Conservation (phyloP, 441 rosid genomes). For the Croton setiger region DNA sequence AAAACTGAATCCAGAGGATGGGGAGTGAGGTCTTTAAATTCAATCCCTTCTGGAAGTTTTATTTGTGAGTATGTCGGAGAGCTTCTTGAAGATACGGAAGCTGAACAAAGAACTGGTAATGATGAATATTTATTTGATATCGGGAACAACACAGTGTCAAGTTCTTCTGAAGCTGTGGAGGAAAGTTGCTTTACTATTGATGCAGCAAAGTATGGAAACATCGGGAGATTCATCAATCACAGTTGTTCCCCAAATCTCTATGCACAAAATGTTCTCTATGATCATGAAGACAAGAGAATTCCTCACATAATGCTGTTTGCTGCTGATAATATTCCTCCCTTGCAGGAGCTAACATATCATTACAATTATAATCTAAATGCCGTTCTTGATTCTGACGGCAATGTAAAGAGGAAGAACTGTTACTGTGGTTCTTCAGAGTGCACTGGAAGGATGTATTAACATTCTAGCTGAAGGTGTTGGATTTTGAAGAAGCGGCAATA, state of each 20-base stretch:
- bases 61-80: constrained; percentile 89
- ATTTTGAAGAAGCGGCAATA: not conserved
- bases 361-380: constrained; percentile 66
- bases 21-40: constrained; percentile 86
- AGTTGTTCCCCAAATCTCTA: constrained; percentile 91
- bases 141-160: constrained; percentile 43
- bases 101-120: constrained; percentile 59
- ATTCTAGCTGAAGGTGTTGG: not conserved
- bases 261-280: constrained; percentile 84
- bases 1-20: constrained; percentile 82
- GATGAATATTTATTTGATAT: constrained; percentile 88
- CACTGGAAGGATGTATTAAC: constrained; percentile 75
- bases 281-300: constrained; percentile 67
- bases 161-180: constrained; percentile 33
- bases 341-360: constrained; percentile 78
- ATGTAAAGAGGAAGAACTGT: constrained; percentile 66
- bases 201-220: constrained; percentile 66
- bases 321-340: constrained; percentile 76
- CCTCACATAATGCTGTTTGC: constrained; percentile 94
- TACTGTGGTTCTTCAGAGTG: constrained; percentile 80
- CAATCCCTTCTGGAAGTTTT: constrained; percentile 81
- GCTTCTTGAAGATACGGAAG: constrained; percentile 77
- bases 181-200: constrained; percentile 71
- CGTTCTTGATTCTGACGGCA: constrained; percentile 69
- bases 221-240: constrained; percentile 91